Percentiles rank a stretch among this genome's conserved stretches.
Evolutionary conservation across 305 asterid genomes (phyloP).

Genomic region (Rubia tinctorum): DNA sequence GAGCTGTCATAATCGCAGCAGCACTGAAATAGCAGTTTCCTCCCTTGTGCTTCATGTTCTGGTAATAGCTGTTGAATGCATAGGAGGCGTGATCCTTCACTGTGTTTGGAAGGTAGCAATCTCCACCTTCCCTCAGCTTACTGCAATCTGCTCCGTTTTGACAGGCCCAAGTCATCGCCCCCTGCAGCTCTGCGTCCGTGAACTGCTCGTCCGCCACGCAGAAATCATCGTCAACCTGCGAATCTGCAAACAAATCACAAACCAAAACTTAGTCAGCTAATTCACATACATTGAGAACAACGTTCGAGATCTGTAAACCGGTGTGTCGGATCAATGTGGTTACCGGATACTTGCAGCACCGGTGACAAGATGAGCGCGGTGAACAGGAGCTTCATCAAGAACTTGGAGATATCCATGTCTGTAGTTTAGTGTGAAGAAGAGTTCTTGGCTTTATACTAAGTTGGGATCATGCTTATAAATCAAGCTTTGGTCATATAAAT

Average conservation of each 20-base stretch:
- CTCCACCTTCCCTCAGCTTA: slow-evolving; percentile 29
- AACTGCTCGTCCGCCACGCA: slow-evolving; percentile 76
- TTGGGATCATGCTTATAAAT: not conserved
- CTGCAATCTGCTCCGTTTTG: slow-evolving; percentile 64
- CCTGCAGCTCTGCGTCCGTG: slow-evolving; percentile 41
- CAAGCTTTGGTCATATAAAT: not conserved
- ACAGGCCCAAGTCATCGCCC: slow-evolving; percentile 66
- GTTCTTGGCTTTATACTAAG: slow-evolving; percentile 15
- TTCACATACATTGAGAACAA: not conserved
- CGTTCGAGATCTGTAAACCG: not conserved
- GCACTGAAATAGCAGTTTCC: slow-evolving; percentile 65
- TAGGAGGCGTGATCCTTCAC: slow-evolving; percentile 54
- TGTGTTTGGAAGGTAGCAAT: slow-evolving; percentile 52
- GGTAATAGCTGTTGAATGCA: slow-evolving; percentile 80
- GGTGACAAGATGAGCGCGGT: slow-evolving; percentile 18
- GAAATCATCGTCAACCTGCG: slow-evolving; percentile 56
- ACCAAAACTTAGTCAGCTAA: not conserved
- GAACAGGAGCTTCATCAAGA: slow-evolving; percentile 17
- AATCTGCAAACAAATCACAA: slow-evolving; percentile 28
- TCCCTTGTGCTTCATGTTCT: slow-evolving; percentile 50
- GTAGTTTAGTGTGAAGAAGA: not conserved
- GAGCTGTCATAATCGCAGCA: slow-evolving; percentile 53
- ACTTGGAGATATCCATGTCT: slow-evolving; percentile 12
- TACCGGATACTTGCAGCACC: slow-evolving; percentile 23
- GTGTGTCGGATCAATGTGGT: not conserved